phyloP scores from a whole-genome alignment of 352 stramenopile genomes.

The Nothophytophthora sp. region DNA sequence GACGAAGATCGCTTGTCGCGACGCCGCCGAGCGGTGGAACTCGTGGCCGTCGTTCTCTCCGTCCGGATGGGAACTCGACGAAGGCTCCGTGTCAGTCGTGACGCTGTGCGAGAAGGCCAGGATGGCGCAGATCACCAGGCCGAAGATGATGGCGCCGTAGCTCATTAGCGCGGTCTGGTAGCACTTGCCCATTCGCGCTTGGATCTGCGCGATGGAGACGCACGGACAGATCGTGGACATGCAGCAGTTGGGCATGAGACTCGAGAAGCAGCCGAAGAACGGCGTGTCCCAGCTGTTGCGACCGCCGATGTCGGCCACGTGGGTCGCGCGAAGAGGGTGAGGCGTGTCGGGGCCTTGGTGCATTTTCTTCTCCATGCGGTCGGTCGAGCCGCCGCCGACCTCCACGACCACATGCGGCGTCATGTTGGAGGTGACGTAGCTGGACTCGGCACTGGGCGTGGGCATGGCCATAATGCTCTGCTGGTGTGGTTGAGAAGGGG shows the following conservation, averaged over 20 bases:
- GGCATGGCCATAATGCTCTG: constrained; percentile 5
- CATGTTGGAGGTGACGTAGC: constrained; percentile 17
- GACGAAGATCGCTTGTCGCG: constrained; percentile 21
- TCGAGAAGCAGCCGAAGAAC: constrained; percentile 40
- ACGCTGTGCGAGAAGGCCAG: constrained; percentile 27
- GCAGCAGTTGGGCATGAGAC: constrained; percentile 41
- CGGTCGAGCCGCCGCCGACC: constrained; percentile 2
- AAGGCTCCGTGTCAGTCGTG: constrained; percentile 8
- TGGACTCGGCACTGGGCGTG: constrained; percentile 19
- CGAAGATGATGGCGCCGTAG: constrained; percentile 32
- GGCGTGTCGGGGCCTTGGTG: background rate
- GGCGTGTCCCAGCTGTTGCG: constrained; percentile 26
- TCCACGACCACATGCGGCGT: constrained; percentile 17
- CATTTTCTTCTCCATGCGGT: constrained; percentile 20
- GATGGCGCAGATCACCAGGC: constrained; percentile 27
- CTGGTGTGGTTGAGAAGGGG: background rate
- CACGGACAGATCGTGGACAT: constrained; percentile 43
- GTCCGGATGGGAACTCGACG: background rate
- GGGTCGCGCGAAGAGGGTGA: constrained; percentile 11
- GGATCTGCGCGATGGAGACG: constrained; percentile 39
- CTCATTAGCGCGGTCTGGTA: constrained; percentile 26
- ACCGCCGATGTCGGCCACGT: constrained; percentile 17
- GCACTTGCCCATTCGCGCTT: constrained; percentile 23
- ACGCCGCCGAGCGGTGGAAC: constrained; percentile 6
- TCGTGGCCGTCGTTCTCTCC: background rate